Percentiles rank a stretch among this genome's conserved stretches.
Evolutionary conservation across 495 filamentous ascomycete genomes (phyloP).

Genomic region (Mytilinidion resinicola): DNA sequence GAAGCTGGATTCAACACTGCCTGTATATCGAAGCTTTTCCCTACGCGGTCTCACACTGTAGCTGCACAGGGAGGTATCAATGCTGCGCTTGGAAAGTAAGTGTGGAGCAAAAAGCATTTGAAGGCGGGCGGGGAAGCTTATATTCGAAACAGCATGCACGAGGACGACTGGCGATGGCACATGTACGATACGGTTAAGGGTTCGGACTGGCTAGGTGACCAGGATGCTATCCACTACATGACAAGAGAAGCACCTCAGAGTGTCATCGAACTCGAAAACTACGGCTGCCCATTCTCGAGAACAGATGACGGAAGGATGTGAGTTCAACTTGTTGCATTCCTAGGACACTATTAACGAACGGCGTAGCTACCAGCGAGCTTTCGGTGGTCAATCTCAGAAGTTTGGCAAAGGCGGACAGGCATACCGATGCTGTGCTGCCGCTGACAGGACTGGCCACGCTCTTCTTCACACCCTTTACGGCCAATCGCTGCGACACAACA

Average conservation of each 20-base stretch:
- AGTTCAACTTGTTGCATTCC: slow-evolving; percentile 18
- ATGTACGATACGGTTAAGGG: slow-evolving; percentile 99
- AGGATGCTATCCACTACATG: slow-evolving; percentile 99
- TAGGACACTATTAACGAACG: slow-evolving; percentile 13
- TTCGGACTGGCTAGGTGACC: slow-evolving; percentile 96
- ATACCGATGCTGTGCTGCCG: slow-evolving; percentile 91
- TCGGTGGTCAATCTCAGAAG: slow-evolving; percentile 93
- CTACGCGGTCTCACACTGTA: slow-evolving; percentile 91
- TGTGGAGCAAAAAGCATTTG: slow-evolving; percentile 25
- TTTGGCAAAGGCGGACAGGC: slow-evolving; percentile 95
- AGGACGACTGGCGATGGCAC: slow-evolving; percentile 98
- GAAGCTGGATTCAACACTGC: slow-evolving; percentile 98
- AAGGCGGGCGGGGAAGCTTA: background rate
- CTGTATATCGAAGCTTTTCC: slow-evolving; percentile 97
- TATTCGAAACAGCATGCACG: slow-evolving; percentile 53
- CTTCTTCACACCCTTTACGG: slow-evolving; percentile 96
- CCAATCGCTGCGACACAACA: slow-evolving; percentile 93
- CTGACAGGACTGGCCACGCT: slow-evolving; percentile 92
- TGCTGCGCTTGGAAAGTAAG: slow-evolving; percentile 86
- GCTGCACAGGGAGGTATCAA: slow-evolving; percentile 94
- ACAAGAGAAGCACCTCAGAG: slow-evolving; percentile 86
- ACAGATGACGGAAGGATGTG: slow-evolving; percentile 93
- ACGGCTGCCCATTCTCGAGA: slow-evolving; percentile 95
- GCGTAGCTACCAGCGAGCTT: slow-evolving; percentile 80
- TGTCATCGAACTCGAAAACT: slow-evolving; percentile 93